phyloP scores from a whole-genome alignment of 2,329 filamentous ascomycete species.

The Penicillium sp. region DNA sequence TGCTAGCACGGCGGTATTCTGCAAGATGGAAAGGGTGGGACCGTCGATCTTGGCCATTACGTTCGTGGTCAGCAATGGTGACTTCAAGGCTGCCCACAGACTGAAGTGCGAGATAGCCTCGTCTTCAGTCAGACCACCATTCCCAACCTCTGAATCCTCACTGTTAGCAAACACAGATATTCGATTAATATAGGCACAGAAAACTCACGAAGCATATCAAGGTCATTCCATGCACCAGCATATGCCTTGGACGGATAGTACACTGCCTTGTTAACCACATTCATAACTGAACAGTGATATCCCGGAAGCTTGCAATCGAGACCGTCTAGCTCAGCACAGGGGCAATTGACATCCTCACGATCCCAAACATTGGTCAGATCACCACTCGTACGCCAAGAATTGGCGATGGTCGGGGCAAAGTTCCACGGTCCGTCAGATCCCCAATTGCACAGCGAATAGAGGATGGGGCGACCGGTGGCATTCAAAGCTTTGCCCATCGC shows the following conservation, averaged over 20 bases:
- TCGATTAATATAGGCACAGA: no score
- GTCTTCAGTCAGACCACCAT: conserved; percentile 50
- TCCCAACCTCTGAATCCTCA: conserved; percentile 50
- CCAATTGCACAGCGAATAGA: conserved; percentile 60
- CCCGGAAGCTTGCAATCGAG: conserved; percentile 53
- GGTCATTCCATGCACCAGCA: conserved; percentile 56
- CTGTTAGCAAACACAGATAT: background rate
- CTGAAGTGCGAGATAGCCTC: conserved; percentile 52
- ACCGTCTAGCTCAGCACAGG: conserved; percentile 47
- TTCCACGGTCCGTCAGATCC: conserved; percentile 57
- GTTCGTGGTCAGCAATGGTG: conserved; percentile 56
- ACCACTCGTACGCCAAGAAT: conserved; percentile 55
- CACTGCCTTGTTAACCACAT: conserved; percentile 58
- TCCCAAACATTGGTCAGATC: conserved; percentile 57
- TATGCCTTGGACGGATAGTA: conserved; percentile 49
- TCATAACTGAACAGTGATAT: conserved; percentile 57
- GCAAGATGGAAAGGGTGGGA: conserved; percentile 53
- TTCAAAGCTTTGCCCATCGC: conserved; percentile 57
- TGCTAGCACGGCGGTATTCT: conserved; percentile 58
- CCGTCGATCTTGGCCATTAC: conserved; percentile 50
- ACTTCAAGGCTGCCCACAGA: conserved; percentile 58
- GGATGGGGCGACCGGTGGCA: conserved; percentile 52
- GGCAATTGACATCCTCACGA: conserved; percentile 50
- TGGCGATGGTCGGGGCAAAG: conserved; percentile 56
- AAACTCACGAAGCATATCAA: conserved; percentile 50